Conservation (phyloP, 2,329 filamentous ascomycete species). For the Aureobasidium subglaciale region DNA sequence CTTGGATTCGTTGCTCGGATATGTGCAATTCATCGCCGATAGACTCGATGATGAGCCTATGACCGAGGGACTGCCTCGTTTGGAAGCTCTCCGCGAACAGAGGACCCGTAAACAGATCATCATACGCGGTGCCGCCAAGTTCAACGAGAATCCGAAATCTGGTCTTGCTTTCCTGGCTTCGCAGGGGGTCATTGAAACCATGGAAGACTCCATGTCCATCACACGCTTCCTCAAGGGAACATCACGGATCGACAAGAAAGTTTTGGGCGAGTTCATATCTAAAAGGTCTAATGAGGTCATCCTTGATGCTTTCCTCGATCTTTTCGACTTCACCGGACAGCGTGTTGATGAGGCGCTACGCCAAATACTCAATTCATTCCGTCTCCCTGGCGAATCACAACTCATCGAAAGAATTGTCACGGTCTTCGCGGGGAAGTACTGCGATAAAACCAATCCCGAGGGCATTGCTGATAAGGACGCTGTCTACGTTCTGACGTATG, state of each 20-base stretch:
- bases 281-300: slow-evolving; percentile 85
- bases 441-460: slow-evolving; percentile 59
- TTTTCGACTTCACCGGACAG: slow-evolving; percentile 83
- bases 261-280: slow-evolving; percentile 86
- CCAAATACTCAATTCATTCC: slow-evolving; percentile 82
- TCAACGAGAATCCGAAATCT: slow-evolving; percentile 89
- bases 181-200: slow-evolving; percentile 75
- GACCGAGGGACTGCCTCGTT: slow-evolving; percentile 60
- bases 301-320: slow-evolving; percentile 71
- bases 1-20: slow-evolving; percentile 82
- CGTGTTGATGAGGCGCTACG: slow-evolving; percentile 85
- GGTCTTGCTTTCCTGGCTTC: slow-evolving; percentile 80
- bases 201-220: slow-evolving; percentile 66
- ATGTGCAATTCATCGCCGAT: slow-evolving; percentile 86
- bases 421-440: slow-evolving; percentile 80
- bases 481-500: slow-evolving; percentile 85
- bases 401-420: slow-evolving; percentile 90
- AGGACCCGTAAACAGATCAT: slow-evolving; percentile 79
- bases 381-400: slow-evolving; percentile 84
- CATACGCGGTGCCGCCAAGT: slow-evolving; percentile 78
- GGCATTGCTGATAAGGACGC: slow-evolving; percentile 80
- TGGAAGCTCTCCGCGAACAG: slow-evolving; percentile 59
- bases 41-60: slow-evolving; percentile 65
- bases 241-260: slow-evolving; percentile 78
- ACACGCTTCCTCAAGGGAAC: slow-evolving; percentile 86